A percentile compares a stretch with the other conserved stretches of the same genome.
Evolutionary conservation across 73 alveolate genomes (phyloP).

Genomic region (Tetrahymena elliotti): DNA sequence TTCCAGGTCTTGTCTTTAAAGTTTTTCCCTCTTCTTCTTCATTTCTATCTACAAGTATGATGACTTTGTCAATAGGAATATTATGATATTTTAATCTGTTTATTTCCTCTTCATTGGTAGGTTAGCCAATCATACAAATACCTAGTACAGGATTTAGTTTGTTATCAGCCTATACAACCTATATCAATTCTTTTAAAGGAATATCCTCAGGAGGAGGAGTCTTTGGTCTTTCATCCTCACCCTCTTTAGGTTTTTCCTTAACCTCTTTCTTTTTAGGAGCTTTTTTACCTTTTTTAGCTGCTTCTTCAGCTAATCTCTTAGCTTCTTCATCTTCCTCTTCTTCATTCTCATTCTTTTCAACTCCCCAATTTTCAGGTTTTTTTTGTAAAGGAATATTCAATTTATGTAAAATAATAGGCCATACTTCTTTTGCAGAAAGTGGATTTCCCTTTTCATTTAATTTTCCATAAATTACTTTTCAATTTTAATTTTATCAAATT

Average conservation of each 20-base stretch:
- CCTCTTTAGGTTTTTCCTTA: slow-evolving; percentile 65
- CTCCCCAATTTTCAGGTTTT: slow-evolving; percentile 49
- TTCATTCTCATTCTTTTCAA: slow-evolving; percentile 36
- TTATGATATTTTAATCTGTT: slow-evolving; percentile 63
- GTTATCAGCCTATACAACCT: slow-evolving; percentile 11
- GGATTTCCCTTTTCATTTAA: slow-evolving; percentile 48
- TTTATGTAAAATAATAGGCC: slow-evolving; percentile 62
- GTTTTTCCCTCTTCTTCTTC: slow-evolving; percentile 69
- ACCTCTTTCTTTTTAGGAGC: slow-evolving; percentile 56
- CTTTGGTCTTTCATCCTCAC: slow-evolving; percentile 59
- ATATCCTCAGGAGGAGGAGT: slow-evolving; percentile 53
- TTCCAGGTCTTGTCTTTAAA: slow-evolving; percentile 39
- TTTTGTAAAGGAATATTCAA: slow-evolving; percentile 46
- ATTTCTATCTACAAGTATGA: slow-evolving; percentile 64
- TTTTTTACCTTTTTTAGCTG: slow-evolving; percentile 54
- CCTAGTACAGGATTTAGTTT: slow-evolving; percentile 60
- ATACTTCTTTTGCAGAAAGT: slow-evolving; percentile 46
- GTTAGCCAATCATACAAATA: slow-evolving; percentile 62
- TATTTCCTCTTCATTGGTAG: slow-evolving; percentile 69
- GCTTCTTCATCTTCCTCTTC: slow-evolving; percentile 53
- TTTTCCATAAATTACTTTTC: background rate
- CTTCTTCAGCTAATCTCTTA: slow-evolving; percentile 56
- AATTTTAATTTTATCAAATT: background rate
- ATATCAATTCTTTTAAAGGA: slow-evolving; percentile 33
- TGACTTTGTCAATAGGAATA: slow-evolving; percentile 68